Base-by-base conservation (phyloP, 148 eudicot genomes). In the Pouteria glomerata region DNA sequence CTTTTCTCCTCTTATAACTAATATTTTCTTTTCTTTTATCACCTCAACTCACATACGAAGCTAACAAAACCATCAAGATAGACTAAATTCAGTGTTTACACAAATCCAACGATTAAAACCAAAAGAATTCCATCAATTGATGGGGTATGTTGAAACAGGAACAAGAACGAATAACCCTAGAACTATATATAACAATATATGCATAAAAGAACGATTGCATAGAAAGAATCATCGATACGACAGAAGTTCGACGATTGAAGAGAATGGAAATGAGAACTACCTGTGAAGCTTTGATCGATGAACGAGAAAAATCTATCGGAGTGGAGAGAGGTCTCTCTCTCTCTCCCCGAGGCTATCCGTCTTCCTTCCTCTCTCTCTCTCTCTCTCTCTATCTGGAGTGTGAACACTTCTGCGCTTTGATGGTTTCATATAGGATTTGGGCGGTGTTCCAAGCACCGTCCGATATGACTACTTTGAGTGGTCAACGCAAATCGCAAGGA, bases 161-260 rank as follows among this genome's bases (percentile, higher is more conserved):
- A 58, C 63, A 30, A 31, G n/a, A 37, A 30, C 35, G 63, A 59
- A 33, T 59, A 59, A 59, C 63, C 63, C 63, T 59, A 59, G 39
- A 59, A 59, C 18, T 59, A 30, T 21, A 55, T 23, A 55, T n/a
- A n/a, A n/a, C 30, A 14, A 24, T 8, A 55, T 11, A 55, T 5
- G 34, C 31, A 14, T 29, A 14, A 29, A 57, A 27, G 34, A 57
- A 29, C 15, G 63, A 33, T 33, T 31, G 31, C 11, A 1, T n/a
- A 59, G n/a, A 59, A 30, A 59, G n/a, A 57, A 59, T 30, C 63
- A 59, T 3, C 41, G 39, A 59, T 30, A 33, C 21, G 2, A 59
- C 8, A 33, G 31, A 3, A 59, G 31, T 13, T 31, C 23, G 31
- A 58, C 30, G n/a, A 58, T 30, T 19, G 19, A 58, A 14, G 37